Evolutionary conservation across 2,329 filamentous ascomycete species (phyloP).

Genomic region (Parastagonospora avenae): DNA sequence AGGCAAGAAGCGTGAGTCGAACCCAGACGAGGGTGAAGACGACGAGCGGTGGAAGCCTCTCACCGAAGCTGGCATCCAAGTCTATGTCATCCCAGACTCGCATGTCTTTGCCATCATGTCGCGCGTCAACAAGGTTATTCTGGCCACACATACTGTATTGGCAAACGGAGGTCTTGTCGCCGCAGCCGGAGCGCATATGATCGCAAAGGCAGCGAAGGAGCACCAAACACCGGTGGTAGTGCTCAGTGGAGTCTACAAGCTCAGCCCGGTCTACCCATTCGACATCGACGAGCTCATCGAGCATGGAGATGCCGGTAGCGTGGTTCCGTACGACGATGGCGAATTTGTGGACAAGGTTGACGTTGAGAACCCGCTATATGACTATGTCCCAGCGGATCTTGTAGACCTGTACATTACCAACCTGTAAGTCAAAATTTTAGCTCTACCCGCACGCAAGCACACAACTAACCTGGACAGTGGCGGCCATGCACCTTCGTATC

Average conservation of each 20-base stretch:
- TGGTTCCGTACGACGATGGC: slow-evolving; percentile 79
- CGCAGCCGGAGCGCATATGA: slow-evolving; percentile 79
- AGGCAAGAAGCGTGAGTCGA: slow-evolving; percentile 54
- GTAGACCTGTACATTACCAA: slow-evolving; percentile 88
- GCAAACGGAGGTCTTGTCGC: slow-evolving; percentile 87
- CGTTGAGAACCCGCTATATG: slow-evolving; percentile 78
- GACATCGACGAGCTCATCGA: slow-evolving; percentile 83
- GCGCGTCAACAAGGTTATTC: slow-evolving; percentile 90
- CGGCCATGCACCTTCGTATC: slow-evolving; percentile 70
- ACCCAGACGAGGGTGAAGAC: slow-evolving; percentile 59
- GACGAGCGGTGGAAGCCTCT: slow-evolving; percentile 75
- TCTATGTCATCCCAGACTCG: slow-evolving; percentile 83
- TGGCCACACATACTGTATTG: slow-evolving; percentile 84
- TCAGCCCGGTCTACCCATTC: slow-evolving; percentile 87
- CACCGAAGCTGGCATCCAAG: slow-evolving; percentile 75
- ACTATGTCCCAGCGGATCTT: slow-evolving; percentile 78
- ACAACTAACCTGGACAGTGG: slow-evolving; percentile 54
- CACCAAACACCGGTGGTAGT: slow-evolving; percentile 86
- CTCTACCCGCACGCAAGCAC: slow-evolving; percentile 26
- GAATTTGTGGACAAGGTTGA: slow-evolving; percentile 77
- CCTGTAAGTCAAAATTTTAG: slow-evolving; percentile 57
- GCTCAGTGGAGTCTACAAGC: slow-evolving; percentile 88
- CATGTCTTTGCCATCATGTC: slow-evolving; percentile 94
- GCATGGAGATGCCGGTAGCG: slow-evolving; percentile 79
- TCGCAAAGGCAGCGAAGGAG: slow-evolving; percentile 82